Evolutionary conservation across 331 rosid species (phyloP).

Genomic region (Acacia concinna): DNA sequence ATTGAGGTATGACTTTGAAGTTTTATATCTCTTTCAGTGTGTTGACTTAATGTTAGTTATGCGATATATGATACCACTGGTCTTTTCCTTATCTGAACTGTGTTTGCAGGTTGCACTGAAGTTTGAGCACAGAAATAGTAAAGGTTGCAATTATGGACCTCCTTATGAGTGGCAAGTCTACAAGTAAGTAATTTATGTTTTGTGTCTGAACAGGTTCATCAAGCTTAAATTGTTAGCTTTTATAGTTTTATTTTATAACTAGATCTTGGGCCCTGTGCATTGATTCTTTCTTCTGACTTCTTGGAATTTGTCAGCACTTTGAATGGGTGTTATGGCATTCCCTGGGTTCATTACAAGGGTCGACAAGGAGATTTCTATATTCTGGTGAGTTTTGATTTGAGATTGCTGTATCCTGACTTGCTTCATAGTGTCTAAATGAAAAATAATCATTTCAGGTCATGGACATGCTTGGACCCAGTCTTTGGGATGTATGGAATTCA

Average conservation of each 20-base stretch:
- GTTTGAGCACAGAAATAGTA: conserved; percentile 92
- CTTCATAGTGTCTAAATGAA: conserved; percentile 37
- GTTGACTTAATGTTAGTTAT: conserved; percentile 9
- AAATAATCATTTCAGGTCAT: conserved; percentile 61
- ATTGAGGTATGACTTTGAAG: conserved; percentile 60
- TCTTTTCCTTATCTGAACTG: conserved; percentile 23
- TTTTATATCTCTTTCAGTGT: conserved; percentile 22
- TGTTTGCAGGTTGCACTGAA: conserved; percentile 83
- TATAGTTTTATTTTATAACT: conserved; percentile 21
- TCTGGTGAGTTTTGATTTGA: conserved; percentile 65
- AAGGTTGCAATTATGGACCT: conserved; percentile 95
- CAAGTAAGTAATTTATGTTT: conserved; percentile 50
- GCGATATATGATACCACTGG: conserved; percentile 13
- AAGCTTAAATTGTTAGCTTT: conserved; percentile 4
- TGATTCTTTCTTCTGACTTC: conserved; percentile 30
- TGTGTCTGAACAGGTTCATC: conserved; percentile 12
- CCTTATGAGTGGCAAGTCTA: conserved; percentile 98
- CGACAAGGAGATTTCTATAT: conserved; percentile 95
- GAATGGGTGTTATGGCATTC: conserved; percentile 92
- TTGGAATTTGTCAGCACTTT: conserved; percentile 52
- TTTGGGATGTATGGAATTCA: conserved; percentile 93
- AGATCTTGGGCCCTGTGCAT: background rate
- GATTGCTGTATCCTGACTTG: conserved; percentile 25
- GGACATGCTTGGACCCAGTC: conserved; percentile 99
- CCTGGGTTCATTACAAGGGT: conserved; percentile 92